A percentile compares a stretch with the other conserved stretches of the same genome.
phyloP scores from a whole-genome alignment of 805 yeast genomes.

The Aciculoconidium aculeatum region DNA sequence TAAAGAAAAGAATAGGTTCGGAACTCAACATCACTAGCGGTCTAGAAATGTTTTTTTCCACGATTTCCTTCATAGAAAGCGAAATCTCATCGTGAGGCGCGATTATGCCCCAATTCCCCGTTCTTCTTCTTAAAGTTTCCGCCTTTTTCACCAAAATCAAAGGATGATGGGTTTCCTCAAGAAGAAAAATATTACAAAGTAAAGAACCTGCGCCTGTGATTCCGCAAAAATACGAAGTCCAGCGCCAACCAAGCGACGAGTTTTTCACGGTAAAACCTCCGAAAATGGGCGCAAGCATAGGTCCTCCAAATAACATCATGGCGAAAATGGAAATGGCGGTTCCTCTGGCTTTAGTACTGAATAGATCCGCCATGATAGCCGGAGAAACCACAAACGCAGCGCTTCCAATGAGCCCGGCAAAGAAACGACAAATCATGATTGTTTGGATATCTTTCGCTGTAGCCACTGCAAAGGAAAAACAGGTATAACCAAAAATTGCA shows the following conservation, averaged over 20 bases:
- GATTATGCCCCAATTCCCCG: constrained; percentile 35
- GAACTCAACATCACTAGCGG: constrained; percentile 35
- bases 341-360: constrained; percentile 62
- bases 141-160: constrained; percentile 28
- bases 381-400: constrained; percentile 84
- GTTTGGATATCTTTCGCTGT: constrained; percentile 77
- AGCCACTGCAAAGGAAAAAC: constrained; percentile 60
- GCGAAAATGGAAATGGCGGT: constrained; percentile 67
- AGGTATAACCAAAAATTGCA: constrained; percentile 27
- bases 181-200: constrained; percentile 21
- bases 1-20: constrained; percentile 38
- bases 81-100: constrained; percentile 34
- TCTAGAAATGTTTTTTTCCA: constrained; percentile 29
- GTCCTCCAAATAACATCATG: constrained; percentile 71
- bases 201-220: constrained; percentile 30
- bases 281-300: constrained; percentile 73
- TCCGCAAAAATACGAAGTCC: constrained; percentile 50
- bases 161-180: constrained; percentile 39
- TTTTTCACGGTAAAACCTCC: constrained; percentile 37
- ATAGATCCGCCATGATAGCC: constrained; percentile 82
- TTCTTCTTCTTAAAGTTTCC: constrained; percentile 32
- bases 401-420: constrained; percentile 77
- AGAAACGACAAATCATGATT: constrained; percentile 68
- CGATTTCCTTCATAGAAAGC: constrained; percentile 26
- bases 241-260: constrained; percentile 46